phyloP scores from a whole-genome alignment of 805 yeast genomes.

The Torulaspora indica region DNA sequence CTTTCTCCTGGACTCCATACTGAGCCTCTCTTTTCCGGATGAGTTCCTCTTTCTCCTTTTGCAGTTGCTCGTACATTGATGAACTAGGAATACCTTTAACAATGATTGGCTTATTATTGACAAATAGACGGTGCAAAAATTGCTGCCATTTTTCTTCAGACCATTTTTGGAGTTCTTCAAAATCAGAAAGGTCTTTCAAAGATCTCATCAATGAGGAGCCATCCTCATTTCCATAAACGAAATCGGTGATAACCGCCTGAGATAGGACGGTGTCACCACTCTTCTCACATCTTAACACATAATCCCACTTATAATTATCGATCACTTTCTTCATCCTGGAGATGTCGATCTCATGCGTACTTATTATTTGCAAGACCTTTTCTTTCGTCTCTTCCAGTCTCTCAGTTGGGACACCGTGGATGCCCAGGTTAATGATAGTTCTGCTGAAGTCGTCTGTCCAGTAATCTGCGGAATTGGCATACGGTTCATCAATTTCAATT shows the following conservation, averaged over 20 bases:
- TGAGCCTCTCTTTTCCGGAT: conserved; percentile 45
- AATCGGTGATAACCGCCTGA: conserved; percentile 67
- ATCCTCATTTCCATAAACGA: conserved; percentile 66
- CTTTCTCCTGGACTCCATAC: conserved; percentile 59
- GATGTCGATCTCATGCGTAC: conserved; percentile 60
- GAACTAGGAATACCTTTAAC: conserved; percentile 66
- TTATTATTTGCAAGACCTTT: conserved; percentile 47
- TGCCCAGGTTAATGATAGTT: conserved; percentile 50
- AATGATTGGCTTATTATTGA: conserved; percentile 59
- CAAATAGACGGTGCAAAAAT: conserved; percentile 48
- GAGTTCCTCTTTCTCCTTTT: conserved; percentile 47
- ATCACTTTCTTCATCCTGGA: conserved; percentile 62
- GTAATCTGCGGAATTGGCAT: conserved; percentile 64
- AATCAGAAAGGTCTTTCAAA: conserved; percentile 54
- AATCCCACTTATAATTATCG: conserved; percentile 58
- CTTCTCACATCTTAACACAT: conserved; percentile 57
- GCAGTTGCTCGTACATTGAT: conserved; percentile 49
- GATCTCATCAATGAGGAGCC: conserved; percentile 56
- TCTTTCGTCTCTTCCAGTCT: conserved; percentile 50
- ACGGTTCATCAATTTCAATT: conserved; percentile 78
- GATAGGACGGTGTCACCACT: conserved; percentile 54
- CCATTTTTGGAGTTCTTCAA: conserved; percentile 53
- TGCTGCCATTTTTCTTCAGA: conserved; percentile 59
- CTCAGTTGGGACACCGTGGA: conserved; percentile 74
- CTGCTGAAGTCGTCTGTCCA: conserved; percentile 70